phyloP scores from a whole-genome alignment of 2,329 filamentous ascomycete species.

The Scleromitrula shiraiana region DNA sequence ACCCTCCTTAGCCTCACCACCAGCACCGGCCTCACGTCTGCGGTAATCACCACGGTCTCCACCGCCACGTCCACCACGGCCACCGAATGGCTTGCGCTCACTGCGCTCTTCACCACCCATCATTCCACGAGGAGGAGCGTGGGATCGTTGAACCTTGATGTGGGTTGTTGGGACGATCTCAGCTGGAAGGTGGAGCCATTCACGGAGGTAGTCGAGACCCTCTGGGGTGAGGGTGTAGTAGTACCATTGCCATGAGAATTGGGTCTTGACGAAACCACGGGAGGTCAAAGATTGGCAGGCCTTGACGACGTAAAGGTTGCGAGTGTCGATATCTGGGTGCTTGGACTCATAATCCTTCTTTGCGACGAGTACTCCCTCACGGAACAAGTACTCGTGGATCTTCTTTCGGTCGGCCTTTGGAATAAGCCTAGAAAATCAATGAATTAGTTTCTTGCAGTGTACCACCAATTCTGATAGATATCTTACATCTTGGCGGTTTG shows the following conservation, averaged over 20 bases:
- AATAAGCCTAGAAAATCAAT: slow-evolving; percentile 74
- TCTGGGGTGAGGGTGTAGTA: slow-evolving; percentile 99
- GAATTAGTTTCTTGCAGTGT: background rate
- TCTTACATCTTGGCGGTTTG: slow-evolving; percentile 40
- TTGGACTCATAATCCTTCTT: slow-evolving; percentile 99
- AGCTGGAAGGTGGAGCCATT: slow-evolving; percentile 99
- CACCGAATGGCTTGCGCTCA: slow-evolving; percentile 73
- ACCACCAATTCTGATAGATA: background rate
- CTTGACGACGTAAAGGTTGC: slow-evolving; percentile 99
- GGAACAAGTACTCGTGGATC: slow-evolving; percentile 99
- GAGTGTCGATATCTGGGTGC: slow-evolving; percentile 97
- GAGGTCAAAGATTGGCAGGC: slow-evolving; percentile 97
- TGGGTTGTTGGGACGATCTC: slow-evolving; percentile 99
- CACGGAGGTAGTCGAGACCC: slow-evolving; percentile 99
- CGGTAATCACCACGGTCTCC: slow-evolving; percentile 80
- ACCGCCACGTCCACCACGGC: slow-evolving; percentile 64
- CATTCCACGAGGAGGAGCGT: slow-evolving; percentile 92
- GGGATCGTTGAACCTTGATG: slow-evolving; percentile 99
- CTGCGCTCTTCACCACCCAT: slow-evolving; percentile 75
- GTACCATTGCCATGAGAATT: slow-evolving; percentile 99
- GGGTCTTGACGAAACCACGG: slow-evolving; percentile 98
- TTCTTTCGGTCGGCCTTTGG: slow-evolving; percentile 99
- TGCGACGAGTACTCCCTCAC: slow-evolving; percentile 86
- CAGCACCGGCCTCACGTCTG: slow-evolving; percentile 67
- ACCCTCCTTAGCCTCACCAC: slow-evolving; percentile 91